A percentile compares a stretch with the other conserved stretches of the same genome.
Conservation (phyloP, 371 early-diverging fungal genomes). For the Mortierella sp. region DNA sequence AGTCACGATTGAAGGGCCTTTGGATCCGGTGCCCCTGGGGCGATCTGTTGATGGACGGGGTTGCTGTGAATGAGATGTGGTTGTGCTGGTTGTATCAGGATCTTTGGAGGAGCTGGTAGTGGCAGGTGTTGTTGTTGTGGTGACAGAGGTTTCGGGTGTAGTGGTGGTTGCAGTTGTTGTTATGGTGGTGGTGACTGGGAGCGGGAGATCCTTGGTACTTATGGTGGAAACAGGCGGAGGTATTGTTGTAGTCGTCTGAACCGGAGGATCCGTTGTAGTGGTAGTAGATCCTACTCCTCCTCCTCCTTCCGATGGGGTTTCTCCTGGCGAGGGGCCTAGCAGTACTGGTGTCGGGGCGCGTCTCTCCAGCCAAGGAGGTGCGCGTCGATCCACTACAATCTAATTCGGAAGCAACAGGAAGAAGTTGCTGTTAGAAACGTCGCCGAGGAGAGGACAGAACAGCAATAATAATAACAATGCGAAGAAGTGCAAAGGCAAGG, state of each 20-base stretch:
- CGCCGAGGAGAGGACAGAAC: background rate
- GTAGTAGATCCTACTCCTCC: constrained; percentile 8
- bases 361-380: background rate
- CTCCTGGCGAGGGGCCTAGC: background rate
- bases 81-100: background rate
- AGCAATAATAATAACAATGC: background rate
- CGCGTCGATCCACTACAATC: background rate
- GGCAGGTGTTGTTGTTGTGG: background rate
- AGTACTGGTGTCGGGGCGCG: background rate
- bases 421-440: background rate
- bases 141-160: background rate
- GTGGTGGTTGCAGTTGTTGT: constrained; percentile 15
- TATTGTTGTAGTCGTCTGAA: background rate
- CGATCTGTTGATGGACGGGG: background rate
- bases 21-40: background rate
- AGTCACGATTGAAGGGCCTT: background rate
- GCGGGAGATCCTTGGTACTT: background rate
- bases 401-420: background rate
- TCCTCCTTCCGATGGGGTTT: background rate
- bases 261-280: constrained; percentile 3
- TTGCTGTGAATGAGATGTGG: background rate
- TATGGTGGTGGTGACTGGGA: constrained; percentile 2
- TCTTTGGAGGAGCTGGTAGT: constrained; percentile 13
- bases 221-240: background rate
- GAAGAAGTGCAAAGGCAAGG: background rate